Evolutionary conservation across 768 basidiomycete genomes (phyloP).

Genomic region (Tulasnella calospora): DNA sequence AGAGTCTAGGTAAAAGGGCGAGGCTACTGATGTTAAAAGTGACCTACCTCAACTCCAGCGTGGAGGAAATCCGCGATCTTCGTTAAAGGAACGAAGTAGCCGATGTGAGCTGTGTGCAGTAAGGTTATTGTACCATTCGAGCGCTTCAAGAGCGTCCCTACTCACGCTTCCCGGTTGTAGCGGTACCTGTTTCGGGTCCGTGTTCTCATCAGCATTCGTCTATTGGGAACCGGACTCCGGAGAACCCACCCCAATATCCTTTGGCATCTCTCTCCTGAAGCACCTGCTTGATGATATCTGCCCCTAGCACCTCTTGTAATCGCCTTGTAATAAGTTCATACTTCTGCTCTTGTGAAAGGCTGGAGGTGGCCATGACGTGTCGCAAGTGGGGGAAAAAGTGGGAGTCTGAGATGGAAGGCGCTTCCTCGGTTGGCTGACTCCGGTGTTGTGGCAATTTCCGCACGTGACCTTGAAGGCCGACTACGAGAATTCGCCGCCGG

Average conservation of each 20-base stretch:
- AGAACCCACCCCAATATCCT: constrained; percentile 80
- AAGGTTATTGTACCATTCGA: not conserved
- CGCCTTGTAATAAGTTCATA: constrained; percentile 74
- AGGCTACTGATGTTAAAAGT: constrained; percentile 18
- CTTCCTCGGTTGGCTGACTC: too few species aligned
- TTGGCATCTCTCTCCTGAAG: constrained; percentile 74
- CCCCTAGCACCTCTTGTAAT: constrained; percentile 83
- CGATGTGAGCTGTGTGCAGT: constrained; percentile 75
- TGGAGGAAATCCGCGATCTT: constrained; percentile 95
- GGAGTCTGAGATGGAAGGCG: too few species aligned
- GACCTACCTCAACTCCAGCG: constrained; percentile 77
- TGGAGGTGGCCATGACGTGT: not conserved
- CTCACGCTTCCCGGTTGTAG: constrained; percentile 87
- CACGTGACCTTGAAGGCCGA: too few species aligned
- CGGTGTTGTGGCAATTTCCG: too few species aligned
- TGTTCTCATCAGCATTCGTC: not conserved
- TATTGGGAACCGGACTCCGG: not conserved
- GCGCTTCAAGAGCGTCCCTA: not conserved
- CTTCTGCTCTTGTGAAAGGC: constrained; percentile 10
- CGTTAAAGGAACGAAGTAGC: constrained; percentile 89
- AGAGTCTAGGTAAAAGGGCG: not conserved
- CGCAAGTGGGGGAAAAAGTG: too few species aligned
- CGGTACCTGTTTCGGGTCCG: constrained; percentile 58
- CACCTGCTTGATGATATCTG: constrained; percentile 73
- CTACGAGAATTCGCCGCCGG: too few species aligned